Conservation (phyloP, 805 yeast species). For the Dipodascopsis tothii region DNA sequence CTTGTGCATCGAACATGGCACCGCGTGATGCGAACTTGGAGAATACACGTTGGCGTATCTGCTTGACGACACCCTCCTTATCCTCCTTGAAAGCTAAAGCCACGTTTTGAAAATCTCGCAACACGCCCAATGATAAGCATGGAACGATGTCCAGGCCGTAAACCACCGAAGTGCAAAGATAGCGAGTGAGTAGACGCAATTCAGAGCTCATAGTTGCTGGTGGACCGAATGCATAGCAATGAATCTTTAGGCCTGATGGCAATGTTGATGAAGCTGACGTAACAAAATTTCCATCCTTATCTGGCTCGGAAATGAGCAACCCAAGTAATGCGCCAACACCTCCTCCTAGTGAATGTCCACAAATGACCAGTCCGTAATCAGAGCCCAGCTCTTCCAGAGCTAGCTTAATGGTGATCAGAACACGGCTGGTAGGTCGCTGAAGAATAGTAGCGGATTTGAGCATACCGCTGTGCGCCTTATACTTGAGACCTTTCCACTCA, state of each 20-base stretch:
- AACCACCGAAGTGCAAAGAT: constrained; percentile 29
- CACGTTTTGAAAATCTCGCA: constrained; percentile 29
- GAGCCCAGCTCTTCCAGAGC: constrained; percentile 27
- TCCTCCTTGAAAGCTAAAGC: constrained; percentile 27
- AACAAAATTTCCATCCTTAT: constrained; percentile 18
- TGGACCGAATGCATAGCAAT: constrained; percentile 32
- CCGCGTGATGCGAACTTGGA: constrained; percentile 26
- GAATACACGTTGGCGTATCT: constrained; percentile 25
- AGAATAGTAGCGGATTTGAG: constrained; percentile 27
- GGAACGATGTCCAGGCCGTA: constrained; percentile 33
- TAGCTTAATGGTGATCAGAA: constrained; percentile 25
- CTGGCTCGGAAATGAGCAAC: constrained; percentile 25
- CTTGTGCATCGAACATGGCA: constrained; percentile 22
- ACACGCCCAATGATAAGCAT: constrained; percentile 30
- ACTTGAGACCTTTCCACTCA: constrained; percentile 27
- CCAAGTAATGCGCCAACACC: constrained; percentile 31
- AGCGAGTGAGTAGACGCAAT: constrained; percentile 25
- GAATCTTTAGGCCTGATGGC: constrained; percentile 29
- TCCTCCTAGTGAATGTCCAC: constrained; percentile 34
- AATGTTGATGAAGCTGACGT: constrained; percentile 23
- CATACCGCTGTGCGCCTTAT: constrained; percentile 32
- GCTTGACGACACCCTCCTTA: constrained; percentile 25
- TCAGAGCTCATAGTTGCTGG: constrained; percentile 29
- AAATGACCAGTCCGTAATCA: constrained; percentile 30
- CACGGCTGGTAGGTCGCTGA: constrained; percentile 24